These are phyloP conservation scores for Flagelloscypha sp. DNA, from an alignment of 768 basidiomycete genomes.

Conservation along the genomic window DNA sequence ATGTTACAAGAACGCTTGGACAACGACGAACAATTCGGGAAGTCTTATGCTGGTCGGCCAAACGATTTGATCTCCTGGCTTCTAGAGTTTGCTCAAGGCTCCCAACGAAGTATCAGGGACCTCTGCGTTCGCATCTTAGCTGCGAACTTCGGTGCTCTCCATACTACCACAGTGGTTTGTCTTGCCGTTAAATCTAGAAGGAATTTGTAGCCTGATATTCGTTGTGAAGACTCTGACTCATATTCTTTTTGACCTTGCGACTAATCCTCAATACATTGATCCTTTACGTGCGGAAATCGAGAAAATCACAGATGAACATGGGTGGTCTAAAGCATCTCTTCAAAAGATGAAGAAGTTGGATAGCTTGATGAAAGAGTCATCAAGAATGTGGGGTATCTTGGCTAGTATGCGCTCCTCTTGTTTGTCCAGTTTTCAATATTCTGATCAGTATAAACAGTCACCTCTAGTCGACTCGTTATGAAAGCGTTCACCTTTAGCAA, in stretches of 20 bases:
- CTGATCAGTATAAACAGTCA: conserved; percentile 11
- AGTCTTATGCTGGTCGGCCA: conserved; percentile 30
- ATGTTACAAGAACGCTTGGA: conserved; percentile 22
- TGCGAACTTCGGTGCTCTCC: conserved; percentile 29
- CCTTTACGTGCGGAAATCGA: conserved; percentile 20
- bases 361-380: conserved; percentile 27
- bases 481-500: conserved; percentile 28
- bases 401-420: neutral
- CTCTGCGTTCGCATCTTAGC: conserved; percentile 24
- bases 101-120: conserved; percentile 17
- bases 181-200: conserved; percentile 15
- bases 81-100: conserved; percentile 21
- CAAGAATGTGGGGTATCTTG: conserved; percentile 2
- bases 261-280: conserved; percentile 13
- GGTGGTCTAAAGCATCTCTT: conserved; percentile 26
- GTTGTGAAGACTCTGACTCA: conserved; percentile 9
- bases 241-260: conserved; percentile 13
- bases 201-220: neutral
- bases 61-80: conserved; percentile 33
- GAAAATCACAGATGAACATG: conserved; percentile 15
- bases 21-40: conserved; percentile 21
- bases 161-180: conserved; percentile 26
- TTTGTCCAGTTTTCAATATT: too few species aligned
- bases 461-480: conserved; percentile 18
- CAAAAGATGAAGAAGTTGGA: conserved; percentile 25